Evolutionary conservation across 2,329 filamentous ascomycete species (phyloP).

Genomic region (Chrysosporium queenslandicum): DNA sequence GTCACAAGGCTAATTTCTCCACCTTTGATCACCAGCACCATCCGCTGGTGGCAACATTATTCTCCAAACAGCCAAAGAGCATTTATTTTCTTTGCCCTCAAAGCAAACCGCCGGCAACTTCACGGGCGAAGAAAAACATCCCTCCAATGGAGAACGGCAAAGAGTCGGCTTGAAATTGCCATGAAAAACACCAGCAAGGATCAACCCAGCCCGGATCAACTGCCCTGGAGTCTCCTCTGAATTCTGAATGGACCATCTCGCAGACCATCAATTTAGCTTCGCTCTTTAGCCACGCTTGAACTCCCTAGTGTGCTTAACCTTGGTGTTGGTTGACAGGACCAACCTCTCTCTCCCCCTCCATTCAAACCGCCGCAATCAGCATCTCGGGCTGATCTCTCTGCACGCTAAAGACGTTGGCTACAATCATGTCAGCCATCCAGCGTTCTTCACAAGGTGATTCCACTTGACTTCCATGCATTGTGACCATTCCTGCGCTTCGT

Average conservation of each 20-base stretch:
- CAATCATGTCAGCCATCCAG: background rate
- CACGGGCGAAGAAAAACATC: background rate
- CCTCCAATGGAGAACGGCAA: background rate
- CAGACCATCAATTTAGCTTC: slow-evolving; percentile 5
- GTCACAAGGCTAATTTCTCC: slow-evolving; percentile 11
- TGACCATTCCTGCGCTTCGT: slow-evolving; percentile 2
- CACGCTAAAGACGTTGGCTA: background rate
- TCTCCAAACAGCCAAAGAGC: too few relatives aligned
- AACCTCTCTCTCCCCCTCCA: background rate
- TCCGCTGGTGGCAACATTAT: slow-evolving; percentile 2
- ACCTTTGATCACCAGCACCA: slow-evolving; percentile 5
- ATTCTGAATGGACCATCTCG: slow-evolving; percentile 5
- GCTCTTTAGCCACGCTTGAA: slow-evolving; percentile 3
- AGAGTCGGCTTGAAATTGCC: background rate
- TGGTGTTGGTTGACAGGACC: background rate
- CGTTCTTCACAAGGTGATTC: background rate
- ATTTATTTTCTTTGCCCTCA: too few relatives aligned
- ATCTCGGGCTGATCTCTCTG: slow-evolving; percentile 1
- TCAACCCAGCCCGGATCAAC: background rate
- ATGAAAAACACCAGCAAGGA: slow-evolving; percentile 2
- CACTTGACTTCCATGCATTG: too few relatives aligned
- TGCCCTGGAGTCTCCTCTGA: background rate
- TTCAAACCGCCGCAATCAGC: background rate
- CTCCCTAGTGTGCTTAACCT: background rate
- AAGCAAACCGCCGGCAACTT: too few relatives aligned